A percentile compares a stretch with the other conserved stretches of the same genome.
phyloP scores from a whole-genome alignment of 148 eudicot genomes.

The Heliosperma pusillum region DNA sequence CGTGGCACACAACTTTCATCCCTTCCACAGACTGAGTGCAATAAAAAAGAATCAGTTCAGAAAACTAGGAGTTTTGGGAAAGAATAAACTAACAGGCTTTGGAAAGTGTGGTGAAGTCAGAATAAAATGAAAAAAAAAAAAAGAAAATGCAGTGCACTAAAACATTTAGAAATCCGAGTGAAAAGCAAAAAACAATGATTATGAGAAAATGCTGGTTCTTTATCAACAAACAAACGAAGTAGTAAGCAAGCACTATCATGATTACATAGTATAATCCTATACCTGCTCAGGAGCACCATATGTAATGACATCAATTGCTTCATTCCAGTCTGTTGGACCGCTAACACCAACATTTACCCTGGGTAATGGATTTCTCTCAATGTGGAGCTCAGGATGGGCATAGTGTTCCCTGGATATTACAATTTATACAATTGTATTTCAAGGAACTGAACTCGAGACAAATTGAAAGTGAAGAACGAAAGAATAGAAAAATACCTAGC shows the following conservation, averaged over 20 bases:
- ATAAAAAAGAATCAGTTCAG: background rate
- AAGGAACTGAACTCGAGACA: background rate
- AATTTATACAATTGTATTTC: background rate
- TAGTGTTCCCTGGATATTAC: conserved; percentile 56
- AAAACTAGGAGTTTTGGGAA: background rate
- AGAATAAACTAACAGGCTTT: background rate
- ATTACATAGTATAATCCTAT: background rate
- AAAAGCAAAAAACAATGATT: background rate
- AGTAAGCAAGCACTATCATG: background rate
- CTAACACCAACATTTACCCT: conserved; percentile 25
- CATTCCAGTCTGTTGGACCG: conserved; percentile 95
- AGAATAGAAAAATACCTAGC: conserved; percentile 41
- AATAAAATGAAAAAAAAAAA: too few species aligned
- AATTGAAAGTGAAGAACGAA: background rate
- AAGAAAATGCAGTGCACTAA: background rate
- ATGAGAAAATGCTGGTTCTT: background rate
- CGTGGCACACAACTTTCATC: conserved; percentile 95
- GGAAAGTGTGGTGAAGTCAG: background rate
- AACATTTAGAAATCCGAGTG: background rate
- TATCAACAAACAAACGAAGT: background rate
- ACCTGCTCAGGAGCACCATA: conserved; percentile 94
- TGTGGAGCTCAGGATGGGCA: conserved; percentile 55
- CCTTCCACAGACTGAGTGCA: conserved; percentile 90
- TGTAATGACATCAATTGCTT: conserved; percentile 79
- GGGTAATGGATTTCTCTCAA: conserved; percentile 52